Conservation (phyloP, 345 rosid genomes). For the Eucalyptus pauciflora region DNA sequence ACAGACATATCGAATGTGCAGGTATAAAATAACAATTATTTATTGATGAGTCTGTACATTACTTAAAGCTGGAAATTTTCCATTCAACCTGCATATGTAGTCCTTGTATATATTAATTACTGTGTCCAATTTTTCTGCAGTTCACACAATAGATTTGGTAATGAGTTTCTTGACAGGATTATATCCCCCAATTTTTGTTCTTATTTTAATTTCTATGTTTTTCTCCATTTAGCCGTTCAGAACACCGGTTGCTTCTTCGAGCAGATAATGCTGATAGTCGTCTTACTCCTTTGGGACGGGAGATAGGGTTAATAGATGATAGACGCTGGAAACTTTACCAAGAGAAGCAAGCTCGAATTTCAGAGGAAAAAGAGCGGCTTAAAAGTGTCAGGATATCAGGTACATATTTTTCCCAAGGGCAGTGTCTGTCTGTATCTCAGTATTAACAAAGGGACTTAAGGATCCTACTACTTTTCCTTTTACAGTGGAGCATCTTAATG, state of each 20-base stretch:
- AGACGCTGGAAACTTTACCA: slow-evolving; percentile 85
- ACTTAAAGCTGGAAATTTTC: not conserved
- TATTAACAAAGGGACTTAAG: not conserved
- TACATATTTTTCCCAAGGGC: slow-evolving; percentile 3
- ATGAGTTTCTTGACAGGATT: not conserved
- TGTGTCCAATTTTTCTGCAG: not conserved
- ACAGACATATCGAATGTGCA: not conserved
- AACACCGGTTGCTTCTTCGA: slow-evolving; percentile 87
- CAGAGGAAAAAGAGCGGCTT: slow-evolving; percentile 72
- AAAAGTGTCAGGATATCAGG: slow-evolving; percentile 84
- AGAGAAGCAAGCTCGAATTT: slow-evolving; percentile 74
- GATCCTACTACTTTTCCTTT: not conserved
- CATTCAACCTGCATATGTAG: not conserved
- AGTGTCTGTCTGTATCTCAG: not conserved
- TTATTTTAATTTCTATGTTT: not conserved
- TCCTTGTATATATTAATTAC: not conserved
- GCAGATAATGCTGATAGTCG: slow-evolving; percentile 97
- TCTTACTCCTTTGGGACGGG: slow-evolving; percentile 88
- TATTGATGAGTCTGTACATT: not conserved
- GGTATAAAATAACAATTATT: not conserved
- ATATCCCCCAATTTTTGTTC: not conserved
- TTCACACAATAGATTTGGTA: not conserved
- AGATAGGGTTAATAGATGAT: slow-evolving; percentile 85
- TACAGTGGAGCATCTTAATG: not conserved
- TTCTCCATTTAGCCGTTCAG: slow-evolving; percentile 66